These are phyloP conservation scores for Cadophora luteo-olivacea DNA, from an alignment of 2,329 filamentous ascomycete species.

Conservation along the genomic window DNA sequence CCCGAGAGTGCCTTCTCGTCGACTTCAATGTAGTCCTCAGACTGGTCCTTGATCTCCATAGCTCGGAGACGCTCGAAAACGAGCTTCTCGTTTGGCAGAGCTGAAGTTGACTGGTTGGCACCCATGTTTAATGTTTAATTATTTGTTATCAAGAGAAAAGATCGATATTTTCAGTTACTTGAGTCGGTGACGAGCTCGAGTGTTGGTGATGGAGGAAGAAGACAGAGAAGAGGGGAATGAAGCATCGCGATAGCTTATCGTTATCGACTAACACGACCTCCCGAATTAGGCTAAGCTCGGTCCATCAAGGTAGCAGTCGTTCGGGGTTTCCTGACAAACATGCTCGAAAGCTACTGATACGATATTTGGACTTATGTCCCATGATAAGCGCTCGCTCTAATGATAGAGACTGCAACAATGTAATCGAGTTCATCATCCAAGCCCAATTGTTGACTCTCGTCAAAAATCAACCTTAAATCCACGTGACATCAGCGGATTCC, in stretches of 20 bases:
- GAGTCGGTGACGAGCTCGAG: background rate
- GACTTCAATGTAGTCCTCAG: slow-evolving; percentile 59
- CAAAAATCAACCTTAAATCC: background rate
- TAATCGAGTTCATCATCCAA: background rate
- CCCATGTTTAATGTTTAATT: slow-evolving; percentile 33
- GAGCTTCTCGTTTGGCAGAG: slow-evolving; percentile 47
- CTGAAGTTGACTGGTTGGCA: slow-evolving; percentile 37
- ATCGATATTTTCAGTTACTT: background rate
- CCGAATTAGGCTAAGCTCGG: slow-evolving; percentile 9
- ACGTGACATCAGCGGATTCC: background rate
- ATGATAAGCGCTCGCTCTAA: too few relatives aligned
- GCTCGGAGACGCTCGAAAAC: slow-evolving; percentile 52
- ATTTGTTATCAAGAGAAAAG: background rate
- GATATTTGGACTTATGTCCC: too few relatives aligned
- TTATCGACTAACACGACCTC: slow-evolving; percentile 10
- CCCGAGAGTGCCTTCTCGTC: slow-evolving; percentile 48
- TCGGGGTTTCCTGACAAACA: background rate
- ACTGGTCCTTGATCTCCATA: slow-evolving; percentile 52
- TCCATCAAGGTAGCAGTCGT: slow-evolving; percentile 15
- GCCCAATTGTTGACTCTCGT: background rate
- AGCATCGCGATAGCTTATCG: slow-evolving; percentile 15
- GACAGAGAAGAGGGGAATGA: background rate
- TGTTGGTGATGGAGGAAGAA: background rate
- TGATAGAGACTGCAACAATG: background rate
- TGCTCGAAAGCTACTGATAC: too few relatives aligned